Evolutionary conservation across 2,329 filamentous ascomycete genomes (phyloP).

Genomic region (Beauveria asiatica): DNA sequence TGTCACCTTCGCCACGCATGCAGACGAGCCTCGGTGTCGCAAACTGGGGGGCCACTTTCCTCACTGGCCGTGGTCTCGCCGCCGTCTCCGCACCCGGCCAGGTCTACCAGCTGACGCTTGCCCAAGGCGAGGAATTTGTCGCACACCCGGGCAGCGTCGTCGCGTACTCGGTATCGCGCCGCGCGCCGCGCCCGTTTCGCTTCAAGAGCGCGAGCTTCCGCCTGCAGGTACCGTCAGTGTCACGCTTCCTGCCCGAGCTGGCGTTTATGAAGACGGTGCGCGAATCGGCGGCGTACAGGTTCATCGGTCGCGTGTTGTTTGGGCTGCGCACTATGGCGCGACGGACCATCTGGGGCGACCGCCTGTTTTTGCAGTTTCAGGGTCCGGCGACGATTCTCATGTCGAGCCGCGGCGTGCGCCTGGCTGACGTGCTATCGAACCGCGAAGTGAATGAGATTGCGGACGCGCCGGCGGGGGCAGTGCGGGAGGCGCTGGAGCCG

Average conservation of each 20-base stretch:
- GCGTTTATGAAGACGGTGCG: conserved; percentile 68
- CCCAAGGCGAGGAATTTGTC: conserved; percentile 79
- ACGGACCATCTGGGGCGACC: conserved; percentile 85
- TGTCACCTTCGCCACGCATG: conserved; percentile 66
- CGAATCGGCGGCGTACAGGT: conserved; percentile 64
- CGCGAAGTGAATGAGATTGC: conserved; percentile 87
- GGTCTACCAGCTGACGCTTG: conserved; percentile 76
- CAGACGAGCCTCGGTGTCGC: conserved; percentile 68
- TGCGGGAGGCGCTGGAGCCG: conserved; percentile 49
- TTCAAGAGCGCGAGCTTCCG: conserved; percentile 69
- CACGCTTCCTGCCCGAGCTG: conserved; percentile 58
- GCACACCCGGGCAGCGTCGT: conserved; percentile 87
- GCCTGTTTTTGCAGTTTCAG: conserved; percentile 82
- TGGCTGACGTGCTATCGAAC: conserved; percentile 68
- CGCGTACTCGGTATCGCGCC: conserved; percentile 72
- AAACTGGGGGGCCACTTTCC: conserved; percentile 83
- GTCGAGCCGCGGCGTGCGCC: conserved; percentile 73
- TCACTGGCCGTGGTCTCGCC: conserved; percentile 80
- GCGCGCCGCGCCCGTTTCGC: conserved; percentile 73
- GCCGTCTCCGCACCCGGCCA: conserved; percentile 82
- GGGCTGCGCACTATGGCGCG: conserved; percentile 66
- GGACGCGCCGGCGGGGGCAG: conserved; percentile 64
- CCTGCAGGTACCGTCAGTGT: conserved; percentile 66
- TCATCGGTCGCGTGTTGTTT: conserved; percentile 55
- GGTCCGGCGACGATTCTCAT: conserved; percentile 81